phyloP scores from a whole-genome alignment of 306 rosid species.

The Gleditsia sinensis region DNA sequence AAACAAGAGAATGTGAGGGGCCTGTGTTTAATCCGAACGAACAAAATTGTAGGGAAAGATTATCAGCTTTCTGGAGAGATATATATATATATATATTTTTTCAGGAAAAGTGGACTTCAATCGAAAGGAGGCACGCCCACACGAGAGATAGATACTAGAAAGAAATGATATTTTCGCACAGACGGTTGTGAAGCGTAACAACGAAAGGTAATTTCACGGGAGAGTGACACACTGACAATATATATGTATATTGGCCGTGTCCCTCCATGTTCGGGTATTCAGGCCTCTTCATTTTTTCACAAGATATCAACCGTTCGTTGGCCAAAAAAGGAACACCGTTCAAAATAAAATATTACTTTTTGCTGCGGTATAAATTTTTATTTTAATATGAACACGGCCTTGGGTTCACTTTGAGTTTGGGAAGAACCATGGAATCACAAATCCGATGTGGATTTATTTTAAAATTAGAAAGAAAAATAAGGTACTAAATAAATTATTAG shows the following conservation, averaged over 20 bases:
- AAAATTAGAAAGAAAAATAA: too few relatives aligned
- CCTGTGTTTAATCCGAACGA: slow-evolving; percentile 30
- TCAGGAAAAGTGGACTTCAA: neutral
- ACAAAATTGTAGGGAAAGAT: neutral
- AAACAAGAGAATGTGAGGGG: neutral
- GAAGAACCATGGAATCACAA: neutral
- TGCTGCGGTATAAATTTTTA: too few relatives aligned
- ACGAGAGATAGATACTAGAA: neutral
- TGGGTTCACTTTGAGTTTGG: too few relatives aligned
- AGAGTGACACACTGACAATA: neutral
- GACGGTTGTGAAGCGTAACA: neutral
- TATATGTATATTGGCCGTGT: neutral
- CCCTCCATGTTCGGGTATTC: neutral
- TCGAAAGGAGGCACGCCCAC: slow-evolving; percentile 10
- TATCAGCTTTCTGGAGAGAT: slow-evolving; percentile 28
- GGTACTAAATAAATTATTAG: too few relatives aligned
- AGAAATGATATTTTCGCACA: neutral
- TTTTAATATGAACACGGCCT: neutral
- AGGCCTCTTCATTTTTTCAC: neutral
- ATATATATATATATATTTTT: too few relatives aligned
- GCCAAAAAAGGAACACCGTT: too few relatives aligned
- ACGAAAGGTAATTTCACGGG: slow-evolving; percentile 14
- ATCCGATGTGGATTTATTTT: too few relatives aligned
- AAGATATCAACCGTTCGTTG: neutral
- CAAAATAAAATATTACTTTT: too few relatives aligned